Percentiles rank a stretch among this genome's conserved stretches.
Conservation (phyloP, 441 rosid genomes). For the Croton laevigatus region DNA sequence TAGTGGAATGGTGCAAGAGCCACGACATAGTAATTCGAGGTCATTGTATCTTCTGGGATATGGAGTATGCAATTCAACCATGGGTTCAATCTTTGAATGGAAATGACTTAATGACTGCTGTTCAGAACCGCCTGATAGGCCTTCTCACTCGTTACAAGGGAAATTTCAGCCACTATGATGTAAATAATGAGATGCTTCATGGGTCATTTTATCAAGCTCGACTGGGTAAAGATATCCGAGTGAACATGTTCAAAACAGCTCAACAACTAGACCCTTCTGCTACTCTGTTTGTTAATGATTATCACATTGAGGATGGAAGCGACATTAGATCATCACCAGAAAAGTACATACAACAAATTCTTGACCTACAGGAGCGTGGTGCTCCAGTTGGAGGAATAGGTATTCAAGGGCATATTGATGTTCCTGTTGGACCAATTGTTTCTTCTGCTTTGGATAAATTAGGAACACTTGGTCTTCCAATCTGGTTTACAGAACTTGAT, state of each 20-base stretch:
- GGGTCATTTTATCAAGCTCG: constrained; percentile 77
- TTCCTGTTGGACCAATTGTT: constrained; percentile 72
- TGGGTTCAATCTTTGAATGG: constrained; percentile 70
- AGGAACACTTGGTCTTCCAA: constrained; percentile 72
- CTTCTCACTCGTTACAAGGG: constrained; percentile 75
- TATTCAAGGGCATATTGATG: constrained; percentile 78
- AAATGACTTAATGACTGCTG: constrained; percentile 49
- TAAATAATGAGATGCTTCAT: constrained; percentile 90
- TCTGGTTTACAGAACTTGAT: constrained; percentile 92
- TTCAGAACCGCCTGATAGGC: constrained; percentile 60
- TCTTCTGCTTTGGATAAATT: constrained; percentile 70
- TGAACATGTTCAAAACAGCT: constrained; percentile 69
- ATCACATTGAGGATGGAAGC: constrained; percentile 75
- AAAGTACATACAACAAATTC: constrained; percentile 55
- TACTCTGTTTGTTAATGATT: constrained; percentile 70
- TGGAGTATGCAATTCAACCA: constrained; percentile 59
- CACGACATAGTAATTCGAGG: constrained; percentile 66
- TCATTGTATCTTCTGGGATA: constrained; percentile 95
- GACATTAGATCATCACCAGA: constrained; percentile 75
- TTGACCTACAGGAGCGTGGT: constrained; percentile 70
- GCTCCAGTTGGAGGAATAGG: constrained; percentile 86
- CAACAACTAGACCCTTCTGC: constrained; percentile 70
- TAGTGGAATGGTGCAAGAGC: constrained; percentile 62
- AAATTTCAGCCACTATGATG: constrained; percentile 78
- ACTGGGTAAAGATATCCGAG: constrained; percentile 58